Evolutionary conservation across 75 land plant species (phyloP).

Genomic region (Picea glauca): DNA sequence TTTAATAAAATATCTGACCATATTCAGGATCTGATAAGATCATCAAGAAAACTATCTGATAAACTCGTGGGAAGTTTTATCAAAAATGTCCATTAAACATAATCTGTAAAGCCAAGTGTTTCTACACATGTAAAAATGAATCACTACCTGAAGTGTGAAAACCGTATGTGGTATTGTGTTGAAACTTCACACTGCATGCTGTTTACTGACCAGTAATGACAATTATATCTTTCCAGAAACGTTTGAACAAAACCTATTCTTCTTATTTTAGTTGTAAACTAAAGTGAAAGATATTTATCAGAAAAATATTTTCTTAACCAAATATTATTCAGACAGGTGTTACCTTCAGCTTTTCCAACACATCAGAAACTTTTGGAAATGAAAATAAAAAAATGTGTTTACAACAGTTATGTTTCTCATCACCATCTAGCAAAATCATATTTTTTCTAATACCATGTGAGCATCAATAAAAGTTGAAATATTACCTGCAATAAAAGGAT

Average conservation of each 20-base stretch:
- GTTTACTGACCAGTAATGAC: too few species aligned
- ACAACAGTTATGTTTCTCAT: neutral
- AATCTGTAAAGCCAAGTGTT: neutral
- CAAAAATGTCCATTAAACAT: neutral
- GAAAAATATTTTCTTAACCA: neutral
- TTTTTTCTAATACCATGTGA: neutral
- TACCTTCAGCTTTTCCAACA: neutral
- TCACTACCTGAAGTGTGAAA: too few species aligned
- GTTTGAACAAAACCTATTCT: too few species aligned
- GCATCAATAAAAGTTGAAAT: neutral
- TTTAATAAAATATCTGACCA: neutral
- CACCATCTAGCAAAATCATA: neutral
- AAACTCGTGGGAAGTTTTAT: neutral
- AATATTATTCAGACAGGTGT: neutral
- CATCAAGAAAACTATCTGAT: neutral
- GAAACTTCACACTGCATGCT: too few species aligned
- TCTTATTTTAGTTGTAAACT: too few species aligned
- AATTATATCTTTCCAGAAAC: too few species aligned
- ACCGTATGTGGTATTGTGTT: too few species aligned
- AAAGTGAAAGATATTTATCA: neutral
- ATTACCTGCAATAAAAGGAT: conserved; percentile 85
- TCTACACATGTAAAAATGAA: neutral
- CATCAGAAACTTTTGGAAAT: neutral
- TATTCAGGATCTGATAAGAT: neutral
- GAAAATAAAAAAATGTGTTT: neutral